Conservation (phyloP, 495 filamentous ascomycete species). For the Penicillium roqueforti region DNA sequence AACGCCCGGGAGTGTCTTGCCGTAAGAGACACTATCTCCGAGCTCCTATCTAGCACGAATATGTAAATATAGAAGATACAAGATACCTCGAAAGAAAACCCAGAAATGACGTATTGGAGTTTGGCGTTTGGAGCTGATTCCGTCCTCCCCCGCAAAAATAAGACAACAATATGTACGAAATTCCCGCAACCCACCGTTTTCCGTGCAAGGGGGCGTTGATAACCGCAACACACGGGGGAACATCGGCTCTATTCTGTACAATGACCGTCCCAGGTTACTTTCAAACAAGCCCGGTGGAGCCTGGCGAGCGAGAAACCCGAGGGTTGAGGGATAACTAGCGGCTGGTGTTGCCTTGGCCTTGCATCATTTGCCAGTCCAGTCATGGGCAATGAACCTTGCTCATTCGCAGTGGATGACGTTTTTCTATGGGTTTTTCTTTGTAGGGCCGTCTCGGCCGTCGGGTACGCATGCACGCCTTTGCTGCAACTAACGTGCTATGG, state of each 20-base stretch:
- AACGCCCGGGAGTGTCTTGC: not conserved
- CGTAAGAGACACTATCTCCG: constrained; percentile 6
- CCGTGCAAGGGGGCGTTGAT: not conserved
- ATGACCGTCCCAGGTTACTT: constrained; percentile 3
- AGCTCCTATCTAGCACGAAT: not conserved
- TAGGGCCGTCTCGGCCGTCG: constrained; percentile 21
- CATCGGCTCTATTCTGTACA: not conserved
- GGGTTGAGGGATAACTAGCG: not conserved
- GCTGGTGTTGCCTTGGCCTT: constrained; percentile 1
- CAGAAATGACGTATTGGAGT: not conserved
- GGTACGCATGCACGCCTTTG: constrained; percentile 21
- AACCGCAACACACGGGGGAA: not conserved
- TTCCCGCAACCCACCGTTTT: not conserved
- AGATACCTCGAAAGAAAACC: no score
- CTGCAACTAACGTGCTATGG: constrained; percentile 11
- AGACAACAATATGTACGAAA: not conserved
- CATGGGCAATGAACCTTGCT: no score
- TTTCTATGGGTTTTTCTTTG: not conserved
- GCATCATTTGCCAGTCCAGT: constrained; percentile 3
- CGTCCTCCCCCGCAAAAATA: not conserved
- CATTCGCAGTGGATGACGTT: not conserved
- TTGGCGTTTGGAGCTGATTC: no score
- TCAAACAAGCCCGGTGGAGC: not conserved
- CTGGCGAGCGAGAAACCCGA: not conserved
- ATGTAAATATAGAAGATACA: not conserved